Evolutionary conservation across 2,329 filamentous ascomycete genomes (phyloP), one percentile per base, ranked within the genome.

Genomic region (Pseudogymnoascus sp.): DNA sequence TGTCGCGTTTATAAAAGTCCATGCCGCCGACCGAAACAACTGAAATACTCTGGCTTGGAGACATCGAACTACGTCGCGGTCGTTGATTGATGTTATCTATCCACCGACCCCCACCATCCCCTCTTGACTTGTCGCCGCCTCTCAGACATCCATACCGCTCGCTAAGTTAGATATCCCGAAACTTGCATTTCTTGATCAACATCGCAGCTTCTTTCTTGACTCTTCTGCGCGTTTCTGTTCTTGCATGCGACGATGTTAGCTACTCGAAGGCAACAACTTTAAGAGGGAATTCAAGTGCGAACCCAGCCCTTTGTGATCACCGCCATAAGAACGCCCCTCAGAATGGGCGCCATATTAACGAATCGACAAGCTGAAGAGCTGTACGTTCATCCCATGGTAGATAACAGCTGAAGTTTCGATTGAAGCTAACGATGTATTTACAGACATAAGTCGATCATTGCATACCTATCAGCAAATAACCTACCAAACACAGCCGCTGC

Each of bases 391-490:
- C 51, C 4, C 16, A 2, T 16, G 28, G 51, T 16, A 5, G 51
- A 57, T 19, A 21, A 14, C 14, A 34, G n/a, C 5, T 14, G 16
- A 34, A 14, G 11, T 7, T 8, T 21, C 2, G 28, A 34, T 57
- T 19, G 51, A 34, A 21, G 51, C 28, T 34, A 21, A 57, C 16
- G n/a, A 57, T 66, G 28, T 54, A 23, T 43, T 68, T 63, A 67
- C 78, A 96, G 92, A 74, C 91, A 97, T 82, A 96, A 96, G 80
- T 90, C 92, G 68, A 92, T 97, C 71, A 89, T 96, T 74, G 92
- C 93, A 70, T 97, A 97, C 75, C 82, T 96, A 19, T 82, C 86
- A 57, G 87, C 90, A 36, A 87, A 85, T 74, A 89, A 88, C 74
- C 84, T 95, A 45, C 78, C 85, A 28, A 85, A 85, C 64, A 87